Evolutionary conservation across 2,329 filamentous ascomycete genomes (phyloP), one percentile per base, ranked within the genome.

Genomic region (Clonostachys sp.): DNA sequence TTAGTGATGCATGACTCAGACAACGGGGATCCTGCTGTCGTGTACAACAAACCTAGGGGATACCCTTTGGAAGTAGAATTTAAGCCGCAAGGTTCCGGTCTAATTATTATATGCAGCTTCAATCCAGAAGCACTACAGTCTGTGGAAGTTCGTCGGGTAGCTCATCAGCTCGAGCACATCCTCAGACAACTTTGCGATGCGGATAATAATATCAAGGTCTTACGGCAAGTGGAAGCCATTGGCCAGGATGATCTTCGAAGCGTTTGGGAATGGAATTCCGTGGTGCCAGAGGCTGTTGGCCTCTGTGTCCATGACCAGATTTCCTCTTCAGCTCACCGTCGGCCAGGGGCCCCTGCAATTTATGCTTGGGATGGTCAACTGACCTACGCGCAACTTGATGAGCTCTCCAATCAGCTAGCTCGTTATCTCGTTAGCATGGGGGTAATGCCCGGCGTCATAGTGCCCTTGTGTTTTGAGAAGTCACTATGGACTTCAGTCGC

Each of bases 321-420:
- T 17, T 35, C n/a, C 5, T 16, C 35, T n/a, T 17, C 36, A 34
- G 12, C 14, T 30, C 8, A 12, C 12, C 41, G 38, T 5, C 42
- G 16, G 9, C 68, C 70, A 1, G 47, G 53, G 12, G 57, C 60
- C 12, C 51, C 57, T 5, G 71, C 71, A 17, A 62, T 74, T 33
- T 55, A 66, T 44, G 70, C 71, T 3, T 73, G 69, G 69, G 71
- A 74, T 48, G 71, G 71, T 51, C 35, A 48, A 2, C n/a, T 44
- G 4, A 45, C 41, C 2, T 60, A 58, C 49, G 36, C 43, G 2
- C 48, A 64, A 5, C 48, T 66, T 6, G 48, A 58, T 1, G 41
- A 45, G 1, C 36, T 43, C 13, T 60, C 20, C 45, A 51, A 17
- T 12, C 46, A 1, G 12, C 53, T 45, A 40, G 56, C 39, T 41